Evolutionary conservation across 805 yeast genomes (phyloP).

Genomic region (Zygotorulaspora danielsina): DNA sequence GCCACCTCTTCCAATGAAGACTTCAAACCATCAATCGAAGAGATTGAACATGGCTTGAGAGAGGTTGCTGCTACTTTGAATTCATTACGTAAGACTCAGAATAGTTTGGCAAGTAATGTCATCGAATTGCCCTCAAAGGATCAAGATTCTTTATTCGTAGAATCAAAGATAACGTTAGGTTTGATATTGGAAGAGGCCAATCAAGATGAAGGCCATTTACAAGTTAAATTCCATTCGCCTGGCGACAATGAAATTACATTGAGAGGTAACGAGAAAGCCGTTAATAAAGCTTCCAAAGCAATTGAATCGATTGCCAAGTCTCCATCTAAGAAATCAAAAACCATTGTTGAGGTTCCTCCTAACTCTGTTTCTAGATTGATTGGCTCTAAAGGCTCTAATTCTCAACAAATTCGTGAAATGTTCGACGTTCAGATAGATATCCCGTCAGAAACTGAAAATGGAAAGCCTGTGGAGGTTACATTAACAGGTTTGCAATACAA

Average conservation of each 20-base stretch:
- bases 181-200: slow-evolving; percentile 38
- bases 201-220: slow-evolving; percentile 35
- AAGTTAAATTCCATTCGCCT: slow-evolving; percentile 48
- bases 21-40: slow-evolving; percentile 65
- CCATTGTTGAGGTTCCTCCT: slow-evolving; percentile 58
- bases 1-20: slow-evolving; percentile 51
- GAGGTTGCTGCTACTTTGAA: slow-evolving; percentile 53
- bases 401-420: slow-evolving; percentile 64
- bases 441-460: slow-evolving; percentile 42
- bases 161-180: slow-evolving; percentile 18
- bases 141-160: slow-evolving; percentile 43
- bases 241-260: slow-evolving; percentile 53
- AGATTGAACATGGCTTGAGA: slow-evolving; percentile 50
- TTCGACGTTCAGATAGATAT: slow-evolving; percentile 76
- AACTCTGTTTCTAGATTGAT: slow-evolving; percentile 71
- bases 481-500: slow-evolving; percentile 76
- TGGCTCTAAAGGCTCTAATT: slow-evolving; percentile 81
- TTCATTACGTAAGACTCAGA: slow-evolving; percentile 54
- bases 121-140: slow-evolving; percentile 50
- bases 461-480: slow-evolving; percentile 45
- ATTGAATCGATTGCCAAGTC: slow-evolving; percentile 29
- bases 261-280: slow-evolving; percentile 67
- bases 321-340: slow-evolving; percentile 32
- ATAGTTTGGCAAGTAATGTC: slow-evolving; percentile 46
- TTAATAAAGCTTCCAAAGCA: slow-evolving; percentile 40